These are phyloP conservation scores for Cercospora citrullina DNA, from an alignment of 2,329 filamentous ascomycete genomes.

Conservation along the genomic window DNA sequence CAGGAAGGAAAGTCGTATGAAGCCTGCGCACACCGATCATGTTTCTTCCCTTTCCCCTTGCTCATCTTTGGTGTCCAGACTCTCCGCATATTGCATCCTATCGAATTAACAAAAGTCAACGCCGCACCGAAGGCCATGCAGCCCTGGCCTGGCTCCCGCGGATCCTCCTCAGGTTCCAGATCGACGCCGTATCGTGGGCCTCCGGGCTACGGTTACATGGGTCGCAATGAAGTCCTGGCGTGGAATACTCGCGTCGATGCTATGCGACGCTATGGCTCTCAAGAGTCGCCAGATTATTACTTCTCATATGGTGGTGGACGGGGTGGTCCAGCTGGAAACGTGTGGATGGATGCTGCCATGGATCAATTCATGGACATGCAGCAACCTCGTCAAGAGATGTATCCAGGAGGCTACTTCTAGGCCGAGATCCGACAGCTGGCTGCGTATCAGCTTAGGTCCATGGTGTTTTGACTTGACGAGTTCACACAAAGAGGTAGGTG, in stretches of 20 bases:
- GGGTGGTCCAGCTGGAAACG: background rate
- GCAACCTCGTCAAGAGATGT: background rate
- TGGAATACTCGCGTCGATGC: background rate
- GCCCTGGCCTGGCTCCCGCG: background rate
- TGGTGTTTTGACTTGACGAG: background rate
- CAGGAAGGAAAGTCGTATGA: background rate
- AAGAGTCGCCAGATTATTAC: background rate
- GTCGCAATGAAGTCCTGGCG: background rate
- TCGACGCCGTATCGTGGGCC: background rate
- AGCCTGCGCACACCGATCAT: background rate
- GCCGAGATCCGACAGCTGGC: background rate
- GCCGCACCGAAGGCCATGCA: background rate
- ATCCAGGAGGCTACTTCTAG: background rate
- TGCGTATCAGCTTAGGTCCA: background rate
- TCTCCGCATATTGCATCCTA: background rate
- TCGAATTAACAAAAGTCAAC: background rate
- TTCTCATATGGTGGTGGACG: background rate
- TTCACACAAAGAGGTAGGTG: background rate
- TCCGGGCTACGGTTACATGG: background rate
- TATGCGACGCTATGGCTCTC: background rate
- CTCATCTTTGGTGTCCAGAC: background rate
- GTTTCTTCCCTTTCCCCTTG: background rate
- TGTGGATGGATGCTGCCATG: background rate
- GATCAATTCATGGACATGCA: background rate
- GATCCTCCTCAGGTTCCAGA: background rate